Base-by-base conservation (phyloP, 805 yeast species). In the Wickerhamiella nectarea region DNA sequence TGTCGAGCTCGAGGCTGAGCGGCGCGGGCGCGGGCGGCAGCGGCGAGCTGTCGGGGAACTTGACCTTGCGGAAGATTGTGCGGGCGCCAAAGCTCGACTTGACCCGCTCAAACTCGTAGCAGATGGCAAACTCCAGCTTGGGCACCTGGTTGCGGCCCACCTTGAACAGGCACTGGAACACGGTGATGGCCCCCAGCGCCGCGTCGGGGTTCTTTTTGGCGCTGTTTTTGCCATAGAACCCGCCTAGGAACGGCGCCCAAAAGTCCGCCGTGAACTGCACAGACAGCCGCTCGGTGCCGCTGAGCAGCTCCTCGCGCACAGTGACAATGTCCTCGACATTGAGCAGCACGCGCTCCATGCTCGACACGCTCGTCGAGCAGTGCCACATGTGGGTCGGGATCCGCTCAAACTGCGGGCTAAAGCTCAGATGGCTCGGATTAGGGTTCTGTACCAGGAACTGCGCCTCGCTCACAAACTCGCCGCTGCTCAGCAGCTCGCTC, bases 181-280 rank as follows among this genome's bases (percentile, higher is more conserved):
- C 59, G 11, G 59, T 54, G 40, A 61, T 52, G 6, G 65, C 65
- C 17, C 48, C 50, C 17, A 61, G 50, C 15, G 62, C 60, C 12
- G 59, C 53, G 34, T 51, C 55, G 2, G 57, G 50, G 42, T 55
- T 50, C 38, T 47, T 47, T 28, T 46, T 46, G 29, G 50, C 48
- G 14, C 26, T 29, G 2, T 35, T 31, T 7, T 31, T 10, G 3
- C 26, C 10, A 21, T 43, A 43, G 22, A 62, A 54, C 3, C 65
- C 62, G 15, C 50, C 48, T 26, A 62, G 43, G 48, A 62, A 62
- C 21, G 64, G 65, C 4, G 59, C 50, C 65, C 66, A 62, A 48
- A 62, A 62, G 43, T 62, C 67, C 18, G 58, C 49, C 14, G 64
- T 56, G 48, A 61, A 61, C 11, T 65, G 65, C 20, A 62, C 52